These are phyloP conservation scores for Halteria grandinella DNA, from an alignment of 73 alveolate species.

Conservation along the genomic window DNA sequence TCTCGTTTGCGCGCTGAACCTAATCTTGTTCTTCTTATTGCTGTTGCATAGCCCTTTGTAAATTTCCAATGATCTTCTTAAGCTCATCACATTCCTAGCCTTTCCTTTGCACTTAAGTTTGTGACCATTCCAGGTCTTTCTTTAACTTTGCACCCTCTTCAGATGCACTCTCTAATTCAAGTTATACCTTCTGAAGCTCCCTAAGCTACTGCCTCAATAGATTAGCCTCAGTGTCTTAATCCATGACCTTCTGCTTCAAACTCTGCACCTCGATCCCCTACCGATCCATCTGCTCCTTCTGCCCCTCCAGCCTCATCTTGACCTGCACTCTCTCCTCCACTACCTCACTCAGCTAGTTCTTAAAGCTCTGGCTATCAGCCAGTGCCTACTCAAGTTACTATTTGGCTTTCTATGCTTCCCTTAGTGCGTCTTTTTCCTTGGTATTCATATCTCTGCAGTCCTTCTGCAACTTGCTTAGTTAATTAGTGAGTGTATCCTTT, in stretches of 20 bases:
- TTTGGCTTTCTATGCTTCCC: too few species aligned
- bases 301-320: constrained; percentile 14
- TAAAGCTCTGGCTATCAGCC: constrained; percentile 26
- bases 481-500: background rate
- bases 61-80: constrained; percentile 17
- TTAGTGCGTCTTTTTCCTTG: constrained; percentile 6
- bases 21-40: constrained; percentile 51
- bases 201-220: background rate
- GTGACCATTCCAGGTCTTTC: background rate
- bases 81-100: constrained; percentile 24
- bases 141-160: background rate
- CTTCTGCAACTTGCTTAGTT: constrained; percentile 31
- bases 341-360: background rate
- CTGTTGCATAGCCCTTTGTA: constrained; percentile 50
- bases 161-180: constrained; percentile 5
- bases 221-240: constrained; percentile 10
- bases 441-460: constrained; percentile 42
- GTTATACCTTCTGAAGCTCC: background rate
- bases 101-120: background rate
- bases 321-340: background rate
- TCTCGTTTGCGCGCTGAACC: constrained; percentile 24
- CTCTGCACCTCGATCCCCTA: constrained; percentile 3
- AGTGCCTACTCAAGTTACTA: constrained; percentile 11
- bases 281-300: constrained; percentile 13
- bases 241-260: background rate